Base-by-base conservation (phyloP, 306 rosid species). In the Medicago ruthenica region DNA sequence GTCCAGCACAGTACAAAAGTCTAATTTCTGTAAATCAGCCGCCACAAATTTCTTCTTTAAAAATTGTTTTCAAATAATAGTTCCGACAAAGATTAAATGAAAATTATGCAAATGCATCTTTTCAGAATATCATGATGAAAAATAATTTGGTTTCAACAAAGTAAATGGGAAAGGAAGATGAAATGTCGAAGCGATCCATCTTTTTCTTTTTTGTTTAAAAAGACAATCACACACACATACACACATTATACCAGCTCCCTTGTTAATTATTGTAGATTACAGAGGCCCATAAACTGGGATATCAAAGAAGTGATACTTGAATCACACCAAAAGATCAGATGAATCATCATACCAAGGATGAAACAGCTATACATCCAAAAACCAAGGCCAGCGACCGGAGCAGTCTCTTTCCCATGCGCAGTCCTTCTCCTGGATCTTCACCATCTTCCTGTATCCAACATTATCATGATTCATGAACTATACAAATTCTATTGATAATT, bases 401-500 rank as follows among this genome's bases (percentile, higher is more conserved):
- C 80, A 95, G 77, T 64, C 97, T 88, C 79, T 95, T 95, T 65
- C 99, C 97, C 99, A 92, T 90, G 54, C 91, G 96, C 87, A 95
- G 45, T 16, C 86, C 99, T 76, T 88, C 85, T 48, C 99, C 97
- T 48, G 89, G 73, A 76, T 92, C 97, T 85, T 95, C 99, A 68
- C 97, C 99, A 8, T 95, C 99, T 84, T 86, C 97, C 99, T 95
- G 89, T 70, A 85, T 79, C 70, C 78, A 69, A 70, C 9, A 83
- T 48, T 55, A 76, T 80, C 76, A 81, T 81, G 64, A 77, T 77
- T 78, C 74, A 80, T 76, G 66, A 78, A 68, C 68, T 70, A 70
- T 79, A 48, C 64, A 53, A 53, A 50, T 76, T 66, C 55, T 54
- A 73, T n/a, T 47, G 53, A 47, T 0, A 51, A 67, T 66, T 58